Conservation (phyloP, 73 alveolate genomes). For the Symbiodinium pilosum region DNA sequence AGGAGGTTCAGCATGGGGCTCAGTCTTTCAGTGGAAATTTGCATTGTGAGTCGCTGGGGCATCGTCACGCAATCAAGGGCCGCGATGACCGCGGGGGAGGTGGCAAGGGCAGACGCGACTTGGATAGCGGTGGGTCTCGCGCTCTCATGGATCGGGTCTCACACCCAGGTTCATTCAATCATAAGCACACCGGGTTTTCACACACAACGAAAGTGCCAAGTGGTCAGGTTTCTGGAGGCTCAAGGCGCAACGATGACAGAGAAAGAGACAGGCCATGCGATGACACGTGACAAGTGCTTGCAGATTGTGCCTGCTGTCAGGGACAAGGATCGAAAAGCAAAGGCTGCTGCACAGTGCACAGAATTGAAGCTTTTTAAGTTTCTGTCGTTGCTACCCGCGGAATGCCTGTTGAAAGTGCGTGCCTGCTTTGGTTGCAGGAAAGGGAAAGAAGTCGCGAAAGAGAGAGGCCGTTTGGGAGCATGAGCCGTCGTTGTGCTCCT, state of each 20-base stretch:
- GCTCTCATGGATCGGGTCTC: conserved; percentile 90
- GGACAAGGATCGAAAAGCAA: conserved; percentile 70
- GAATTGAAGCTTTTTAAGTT: too few relatives aligned
- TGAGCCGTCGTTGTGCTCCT: not conserved
- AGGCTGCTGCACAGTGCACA: conserved; percentile 20
- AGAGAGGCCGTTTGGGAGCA: conserved; percentile 28
- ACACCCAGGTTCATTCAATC: not conserved
- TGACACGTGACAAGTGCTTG: not conserved
- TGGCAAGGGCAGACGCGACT: conserved; percentile 67
- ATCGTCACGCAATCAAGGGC: not conserved
- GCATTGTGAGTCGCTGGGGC: not conserved
- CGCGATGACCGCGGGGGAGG: conserved; percentile 24
- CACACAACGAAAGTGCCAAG: not conserved
- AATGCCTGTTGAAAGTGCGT: not conserved
- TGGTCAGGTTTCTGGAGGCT: conserved; percentile 26
- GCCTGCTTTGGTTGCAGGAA: not conserved
- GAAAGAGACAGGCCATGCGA: conserved; percentile 32
- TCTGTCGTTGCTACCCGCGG: not conserved
- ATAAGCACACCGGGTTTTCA: not conserved
- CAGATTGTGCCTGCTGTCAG: not conserved
- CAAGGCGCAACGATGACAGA: conserved; percentile 70
- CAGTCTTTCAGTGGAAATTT: not conserved
- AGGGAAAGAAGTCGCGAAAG: conserved; percentile 74
- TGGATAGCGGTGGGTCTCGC: conserved; percentile 81
- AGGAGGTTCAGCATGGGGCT: conserved; percentile 34